phyloP scores from a whole-genome alignment of 225 moss, liverwort and hornwort species.

The Climacium dendroides region DNA sequence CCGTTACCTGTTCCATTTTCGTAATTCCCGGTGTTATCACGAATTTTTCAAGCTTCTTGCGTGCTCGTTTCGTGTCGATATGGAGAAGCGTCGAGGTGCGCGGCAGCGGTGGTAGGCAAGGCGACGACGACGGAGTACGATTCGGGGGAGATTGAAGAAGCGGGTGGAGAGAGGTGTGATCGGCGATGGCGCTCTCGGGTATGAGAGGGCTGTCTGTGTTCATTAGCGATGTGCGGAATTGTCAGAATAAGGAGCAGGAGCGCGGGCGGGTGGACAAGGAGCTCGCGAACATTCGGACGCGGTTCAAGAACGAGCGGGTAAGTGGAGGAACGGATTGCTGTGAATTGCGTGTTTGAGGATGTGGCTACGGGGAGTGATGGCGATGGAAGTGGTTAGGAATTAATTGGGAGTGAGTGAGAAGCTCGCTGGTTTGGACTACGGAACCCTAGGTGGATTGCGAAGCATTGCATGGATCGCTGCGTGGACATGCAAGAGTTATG shows the following conservation, averaged over 20 bases:
- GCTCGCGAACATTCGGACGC: slow-evolving; percentile 96
- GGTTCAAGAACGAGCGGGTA: slow-evolving; percentile 95
- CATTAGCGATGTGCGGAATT: slow-evolving; percentile 97
- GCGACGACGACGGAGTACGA: not conserved
- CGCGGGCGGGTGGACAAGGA: slow-evolving; percentile 90
- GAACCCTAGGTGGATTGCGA: slow-evolving; percentile 12
- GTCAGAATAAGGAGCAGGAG: slow-evolving; percentile 99
- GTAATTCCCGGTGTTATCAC: not conserved
- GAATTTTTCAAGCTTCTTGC: not conserved
- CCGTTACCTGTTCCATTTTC: not conserved
- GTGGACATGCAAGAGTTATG: not conserved
- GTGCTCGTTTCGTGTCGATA: not conserved
- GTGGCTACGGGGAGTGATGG: not conserved
- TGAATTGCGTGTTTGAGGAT: not conserved
- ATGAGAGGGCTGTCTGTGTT: slow-evolving; percentile 96
- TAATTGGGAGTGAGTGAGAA: not conserved
- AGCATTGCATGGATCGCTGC: not conserved
- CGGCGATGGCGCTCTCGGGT: slow-evolving; percentile 84
- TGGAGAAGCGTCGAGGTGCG: slow-evolving; percentile 17
- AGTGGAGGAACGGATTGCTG: not conserved
- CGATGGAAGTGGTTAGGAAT: not conserved
- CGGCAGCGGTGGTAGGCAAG: slow-evolving; percentile 16
- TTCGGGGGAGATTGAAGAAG: not conserved
- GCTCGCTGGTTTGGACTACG: not conserved
- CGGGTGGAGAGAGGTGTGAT: not conserved